Base-by-base conservation (phyloP, 2,329 filamentous ascomycete genomes). In the Xylaria sp. region DNA sequence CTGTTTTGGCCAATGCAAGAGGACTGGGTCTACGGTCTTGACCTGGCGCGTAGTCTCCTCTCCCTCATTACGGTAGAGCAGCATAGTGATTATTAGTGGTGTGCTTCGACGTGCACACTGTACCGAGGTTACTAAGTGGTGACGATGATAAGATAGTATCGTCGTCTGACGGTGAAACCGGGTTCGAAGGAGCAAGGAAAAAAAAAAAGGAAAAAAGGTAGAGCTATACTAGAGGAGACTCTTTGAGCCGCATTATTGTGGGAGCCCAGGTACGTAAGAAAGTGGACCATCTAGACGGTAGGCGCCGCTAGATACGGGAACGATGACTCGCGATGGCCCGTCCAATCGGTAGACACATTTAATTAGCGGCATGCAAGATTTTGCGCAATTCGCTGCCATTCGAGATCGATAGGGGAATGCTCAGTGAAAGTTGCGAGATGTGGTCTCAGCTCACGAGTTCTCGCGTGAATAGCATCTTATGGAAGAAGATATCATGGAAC, bases 251-350 rank as follows among this genome's bases (percentile, higher is more conserved):
- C 43, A 59, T 67, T 34, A 41, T 32, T 20, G 56, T 52, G 23
- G 56, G 23, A 32, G 34, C n/a, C 23, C 2, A 30, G 23, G n/a
- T 43, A 25, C 39, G 55, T 39, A 57, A 52, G 55, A 28, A 39
- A 60, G 65, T 60, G 60, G 61, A 50, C 23, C 43, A 28, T 18
- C 20, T 46, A 45, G 39, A 30, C 62, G 60, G 60, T n/a, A 59
- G 55, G 41, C 50, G 61, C 43, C 50, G 50, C 52, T 32, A 28
- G 32, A 23, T 25, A 43, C 57, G 57, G 57, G 57, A 61, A 57
- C 57, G 66, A 65, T 65, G 66, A 68, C 61, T 61, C 50, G 61
- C 32, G 56, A 39, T 56, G 30, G 36, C 39, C 32, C 34, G 23
- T 55, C 46, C 43, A 1, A 9, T 43, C 12, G 12, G 34, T 15